A percentile compares a stretch with the other conserved stretches of the same genome.
Conservation (phyloP, 1,139 yeast species). For the Blastobotrys illinoisensis region DNA sequence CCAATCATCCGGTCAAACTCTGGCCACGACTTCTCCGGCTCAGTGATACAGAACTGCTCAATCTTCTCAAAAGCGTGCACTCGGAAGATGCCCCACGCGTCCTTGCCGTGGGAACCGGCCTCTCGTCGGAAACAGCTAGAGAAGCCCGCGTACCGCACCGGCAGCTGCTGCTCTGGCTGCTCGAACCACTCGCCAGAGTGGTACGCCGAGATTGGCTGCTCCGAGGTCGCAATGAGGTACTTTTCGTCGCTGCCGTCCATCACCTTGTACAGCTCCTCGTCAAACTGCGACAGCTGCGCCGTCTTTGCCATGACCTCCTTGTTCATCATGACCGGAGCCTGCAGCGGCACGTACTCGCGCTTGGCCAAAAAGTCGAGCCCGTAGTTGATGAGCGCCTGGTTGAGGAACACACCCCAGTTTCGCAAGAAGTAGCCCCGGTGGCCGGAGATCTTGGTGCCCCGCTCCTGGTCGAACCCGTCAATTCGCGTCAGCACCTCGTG, state of each 20-base stretch:
- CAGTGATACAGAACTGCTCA: slow-evolving; percentile 89
- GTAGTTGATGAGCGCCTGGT: slow-evolving; percentile 96
- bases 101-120: slow-evolving; percentile 99
- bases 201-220: slow-evolving; percentile 97
- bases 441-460: slow-evolving; percentile 97
- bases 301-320: slow-evolving; percentile 99
- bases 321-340: slow-evolving; percentile 99
- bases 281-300: slow-evolving; percentile 96
- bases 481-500: slow-evolving; percentile 91
- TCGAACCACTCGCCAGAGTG: slow-evolving; percentile 99
- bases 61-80: slow-evolving; percentile 98
- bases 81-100: slow-evolving; percentile 99
- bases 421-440: slow-evolving; percentile 98
- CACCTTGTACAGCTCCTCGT: slow-evolving; percentile 95
- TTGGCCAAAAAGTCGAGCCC: slow-evolving; percentile 80
- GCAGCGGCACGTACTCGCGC: slow-evolving; percentile 82
- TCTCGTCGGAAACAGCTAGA: slow-evolving; percentile 99
- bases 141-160: slow-evolving; percentile 90
- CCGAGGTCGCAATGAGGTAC: slow-evolving; percentile 96
- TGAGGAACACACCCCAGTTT: slow-evolving; percentile 91
- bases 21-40: slow-evolving; percentile 97
- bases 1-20: slow-evolving; percentile 95
- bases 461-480: slow-evolving; percentile 97
- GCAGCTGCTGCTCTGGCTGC: slow-evolving; percentile 93
- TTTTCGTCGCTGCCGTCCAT: slow-evolving; percentile 96